These are phyloP conservation scores for Croton setiger DNA, from an alignment of 441 rosid genomes.

Conservation along the genomic window DNA sequence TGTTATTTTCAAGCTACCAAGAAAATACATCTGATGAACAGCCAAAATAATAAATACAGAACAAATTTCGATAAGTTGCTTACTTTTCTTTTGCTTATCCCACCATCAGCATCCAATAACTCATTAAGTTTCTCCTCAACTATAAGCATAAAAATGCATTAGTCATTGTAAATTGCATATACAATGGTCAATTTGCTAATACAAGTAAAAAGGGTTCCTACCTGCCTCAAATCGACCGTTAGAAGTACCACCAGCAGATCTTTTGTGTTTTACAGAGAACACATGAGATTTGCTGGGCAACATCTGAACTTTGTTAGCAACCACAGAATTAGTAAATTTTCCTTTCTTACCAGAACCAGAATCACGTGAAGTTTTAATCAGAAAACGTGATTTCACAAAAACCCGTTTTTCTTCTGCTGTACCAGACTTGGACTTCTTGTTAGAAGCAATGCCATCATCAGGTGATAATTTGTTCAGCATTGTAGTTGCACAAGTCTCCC, in stretches of 20 bases:
- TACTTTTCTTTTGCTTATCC: slow-evolving; percentile 93
- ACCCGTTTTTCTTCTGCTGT: slow-evolving; percentile 44
- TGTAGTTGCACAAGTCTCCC: slow-evolving; percentile 27
- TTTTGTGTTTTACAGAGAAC: slow-evolving; percentile 55
- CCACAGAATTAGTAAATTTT: slow-evolving; percentile 40
- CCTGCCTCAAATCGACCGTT: slow-evolving; percentile 75
- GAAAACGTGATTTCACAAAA: slow-evolving; percentile 53
- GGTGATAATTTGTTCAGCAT: slow-evolving; percentile 33
- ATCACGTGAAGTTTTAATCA: slow-evolving; percentile 52
- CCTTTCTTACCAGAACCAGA: slow-evolving; percentile 54
- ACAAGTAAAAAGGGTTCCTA: slow-evolving; percentile 27
- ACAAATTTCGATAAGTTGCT: slow-evolving; percentile 25
- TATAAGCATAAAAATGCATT: slow-evolving; percentile 36
- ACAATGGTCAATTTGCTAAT: background rate
- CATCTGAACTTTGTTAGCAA: slow-evolving; percentile 52
- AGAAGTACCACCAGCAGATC: slow-evolving; percentile 52
- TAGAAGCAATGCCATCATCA: slow-evolving; percentile 36
- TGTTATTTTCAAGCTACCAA: background rate
- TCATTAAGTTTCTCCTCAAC: slow-evolving; percentile 98
- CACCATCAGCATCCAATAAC: slow-evolving; percentile 90
- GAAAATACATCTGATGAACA: background rate
- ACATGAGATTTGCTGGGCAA: slow-evolving; percentile 46
- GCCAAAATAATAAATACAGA: background rate
- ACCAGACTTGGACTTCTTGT: slow-evolving; percentile 41
- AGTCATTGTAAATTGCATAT: slow-evolving; percentile 8